Base-by-base conservation (phyloP, 441 rosid species). In the Francoa sonchifolia region DNA sequence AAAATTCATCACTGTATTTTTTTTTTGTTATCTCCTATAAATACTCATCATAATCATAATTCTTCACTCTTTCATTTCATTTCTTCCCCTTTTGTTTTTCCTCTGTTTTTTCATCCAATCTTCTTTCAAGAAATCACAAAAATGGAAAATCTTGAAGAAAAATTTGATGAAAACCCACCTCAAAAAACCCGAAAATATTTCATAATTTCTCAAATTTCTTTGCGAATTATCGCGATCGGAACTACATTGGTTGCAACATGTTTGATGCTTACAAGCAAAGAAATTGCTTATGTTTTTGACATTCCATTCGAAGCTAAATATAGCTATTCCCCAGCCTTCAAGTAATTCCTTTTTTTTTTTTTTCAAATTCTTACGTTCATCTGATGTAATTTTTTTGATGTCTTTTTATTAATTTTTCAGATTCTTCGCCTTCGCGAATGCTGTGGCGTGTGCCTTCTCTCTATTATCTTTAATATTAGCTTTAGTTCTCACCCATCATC, bases 361-460 rank as follows among this genome's bases (percentile, higher is more conserved):
- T 32, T 5, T 16, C 13, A 7, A 12, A 3, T 1, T 14, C 4
- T 19, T 5, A 6, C 8, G 6, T 6, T 19, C 2, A 22, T 41
- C n/a, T n/a, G n/a, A n/a, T n/a, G n/a, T n/a, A n/a, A n/a, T n/a
- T n/a, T n/a, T n/a, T n/a, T n/a, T n/a, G n/a, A n/a, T n/a, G n/a
- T n/a, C n/a, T 22, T n/a, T 1, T 17, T 34, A 4, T 25, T 11
- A 35, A 1, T 15, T 2, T 26, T 28, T 42, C 80, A 79, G 88
- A 78, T 79, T 73, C 59, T 62, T 65, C 16, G 75, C 56, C 10
- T 21, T 19, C 28, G 72, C 72, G 16, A 71, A 73, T 39, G 40
- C 52, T 12, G 9, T 63, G 19, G 73, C 63, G 1, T 22, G 61
- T 36, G 68, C 25, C 10, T 48, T 58, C 29, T 39, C 69, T 17